Percentiles rank a stretch among this genome's conserved stretches.
These are phyloP conservation scores for Cryptosporidium canis DNA, from an alignment of 169 alveolate species.

Conservation along the genomic window DNA sequence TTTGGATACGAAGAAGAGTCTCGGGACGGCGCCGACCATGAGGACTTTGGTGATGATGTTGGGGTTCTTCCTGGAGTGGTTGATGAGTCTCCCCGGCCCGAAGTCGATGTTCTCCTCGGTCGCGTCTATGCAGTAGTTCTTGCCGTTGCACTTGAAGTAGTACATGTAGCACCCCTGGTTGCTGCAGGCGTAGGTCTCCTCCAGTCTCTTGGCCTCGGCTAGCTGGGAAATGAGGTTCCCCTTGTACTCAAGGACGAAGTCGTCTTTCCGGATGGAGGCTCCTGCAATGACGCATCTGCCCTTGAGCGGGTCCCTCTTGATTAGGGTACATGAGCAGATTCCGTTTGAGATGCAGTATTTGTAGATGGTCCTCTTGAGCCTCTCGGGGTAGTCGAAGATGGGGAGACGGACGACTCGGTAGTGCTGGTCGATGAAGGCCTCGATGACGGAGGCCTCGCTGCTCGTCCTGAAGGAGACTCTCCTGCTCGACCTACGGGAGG, in stretches of 20 bases:
- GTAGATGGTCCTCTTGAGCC: conserved; percentile 69
- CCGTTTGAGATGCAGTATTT: conserved; percentile 56
- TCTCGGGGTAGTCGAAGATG: conserved; percentile 31
- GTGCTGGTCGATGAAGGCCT: not conserved
- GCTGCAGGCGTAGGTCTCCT: conserved; percentile 7
- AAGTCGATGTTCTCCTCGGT: conserved; percentile 84
- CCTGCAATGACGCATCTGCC: conserved; percentile 90
- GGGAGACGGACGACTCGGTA: conserved; percentile 16
- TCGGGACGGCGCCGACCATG: conserved; percentile 76
- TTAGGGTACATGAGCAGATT: conserved; percentile 42
- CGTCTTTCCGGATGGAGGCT: conserved; percentile 82
- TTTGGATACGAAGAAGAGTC: conserved; percentile 84
- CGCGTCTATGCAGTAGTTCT: conserved; percentile 87
- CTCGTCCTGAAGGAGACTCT: conserved; percentile 35
- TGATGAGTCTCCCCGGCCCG: conserved; percentile 88
- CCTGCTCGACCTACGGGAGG: conserved; percentile 13
- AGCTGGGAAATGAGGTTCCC: conserved; percentile 84
- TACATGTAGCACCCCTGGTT: conserved; percentile 84
- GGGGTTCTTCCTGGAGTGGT: conserved; percentile 87
- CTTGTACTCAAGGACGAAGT: conserved; percentile 86
- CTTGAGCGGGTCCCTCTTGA: conserved; percentile 73
- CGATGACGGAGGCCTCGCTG: conserved; percentile 1
- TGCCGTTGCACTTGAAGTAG: conserved; percentile 82
- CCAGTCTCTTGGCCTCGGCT: conserved; percentile 5
- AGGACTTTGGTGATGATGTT: conserved; percentile 83